Evolutionary conservation across 2,329 filamentous ascomycete species (phyloP), one percentile per base, ranked within the genome.

Genomic region (Botrytis tulipae): DNA sequence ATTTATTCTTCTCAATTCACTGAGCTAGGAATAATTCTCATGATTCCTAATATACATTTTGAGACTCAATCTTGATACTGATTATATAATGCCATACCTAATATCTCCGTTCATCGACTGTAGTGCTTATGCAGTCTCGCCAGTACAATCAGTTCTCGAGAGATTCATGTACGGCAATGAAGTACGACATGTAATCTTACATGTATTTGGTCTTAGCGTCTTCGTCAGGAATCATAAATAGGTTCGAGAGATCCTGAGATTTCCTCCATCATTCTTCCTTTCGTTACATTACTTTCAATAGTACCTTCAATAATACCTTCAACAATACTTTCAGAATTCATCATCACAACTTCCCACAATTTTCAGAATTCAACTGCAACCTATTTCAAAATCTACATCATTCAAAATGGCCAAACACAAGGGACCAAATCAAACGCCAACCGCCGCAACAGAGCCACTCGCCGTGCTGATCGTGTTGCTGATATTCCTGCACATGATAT

Each of bases 1-100:
- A 51, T 51, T 14, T 51, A 14, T n/a, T n/a, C 25, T n/a, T 14
- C 48, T n/a, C 3, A 2, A 51, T n/a, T 48, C 22, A n/a, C 48
- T 6, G 48, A 6, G 25, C 25, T 5, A n/a, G 5, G 4, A 14
- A n/a, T 6, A 6, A 51, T 5, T 25, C 2, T n/a, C 10, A 0
- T 51, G 4, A 14, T 51, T 4, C 2, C 4, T n/a, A 25, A 25
- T 61, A 25, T 37, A 25, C 1, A 16, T 16, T 0, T 7, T n/a
- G 20, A 25, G 1, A 25, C 4, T 25, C 14, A 25, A 1, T 25
- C 1, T 25, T 12, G 2, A 14, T 25, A 14, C 3, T 25, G 10
- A 61, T 25, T 3, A 25, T 25, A 25, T n/a, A 16, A 40, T 1
- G 20, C 35, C 1, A 22, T 37, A 61, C 7, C 10, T 2, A 25